These are phyloP conservation scores for Phytophthora hibernalis DNA, from an alignment of 352 stramenopile species.

Conservation along the genomic window DNA sequence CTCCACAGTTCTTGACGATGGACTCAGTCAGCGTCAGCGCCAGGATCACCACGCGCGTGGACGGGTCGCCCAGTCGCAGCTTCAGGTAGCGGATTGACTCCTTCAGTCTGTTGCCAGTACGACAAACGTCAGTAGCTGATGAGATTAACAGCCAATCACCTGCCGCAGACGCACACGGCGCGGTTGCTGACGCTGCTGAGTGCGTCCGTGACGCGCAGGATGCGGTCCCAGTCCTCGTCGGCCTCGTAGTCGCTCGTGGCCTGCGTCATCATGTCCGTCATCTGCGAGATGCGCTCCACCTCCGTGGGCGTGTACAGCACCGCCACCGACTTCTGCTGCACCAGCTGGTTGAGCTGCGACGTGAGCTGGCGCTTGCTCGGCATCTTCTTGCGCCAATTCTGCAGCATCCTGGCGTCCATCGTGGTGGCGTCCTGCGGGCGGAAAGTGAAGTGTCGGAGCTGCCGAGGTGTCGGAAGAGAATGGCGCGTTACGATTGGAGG, in stretches of 20 bases:
- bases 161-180: conserved; percentile 45
- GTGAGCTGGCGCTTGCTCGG: conserved; percentile 77
- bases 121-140: too few relatives aligned
- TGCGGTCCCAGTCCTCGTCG: conserved; percentile 77
- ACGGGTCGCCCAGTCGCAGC: conserved; percentile 71
- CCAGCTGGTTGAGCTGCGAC: conserved; percentile 66
- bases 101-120: conserved; percentile 47
- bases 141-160: background rate
- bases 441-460: conserved; percentile 12
- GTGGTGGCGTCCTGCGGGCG: conserved; percentile 16
- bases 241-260: conserved; percentile 80
- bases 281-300: conserved; percentile 75
- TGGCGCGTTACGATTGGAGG: conserved; percentile 12
- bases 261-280: conserved; percentile 72
- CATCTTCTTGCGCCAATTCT: conserved; percentile 70
- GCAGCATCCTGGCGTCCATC: conserved; percentile 74
- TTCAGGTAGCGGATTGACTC: conserved; percentile 79
- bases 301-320: conserved; percentile 79
- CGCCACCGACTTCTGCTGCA: conserved; percentile 83
- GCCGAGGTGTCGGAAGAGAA: conserved; percentile 27
- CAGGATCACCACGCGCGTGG: conserved; percentile 66
- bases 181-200: conserved; percentile 71
- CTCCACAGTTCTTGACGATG: conserved; percentile 81
- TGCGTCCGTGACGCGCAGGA: conserved; percentile 81
- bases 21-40: conserved; percentile 74